These are phyloP conservation scores for Wickerhamiella sorbophila DNA, from an alignment of 805 yeast species.

Conservation along the genomic window DNA sequence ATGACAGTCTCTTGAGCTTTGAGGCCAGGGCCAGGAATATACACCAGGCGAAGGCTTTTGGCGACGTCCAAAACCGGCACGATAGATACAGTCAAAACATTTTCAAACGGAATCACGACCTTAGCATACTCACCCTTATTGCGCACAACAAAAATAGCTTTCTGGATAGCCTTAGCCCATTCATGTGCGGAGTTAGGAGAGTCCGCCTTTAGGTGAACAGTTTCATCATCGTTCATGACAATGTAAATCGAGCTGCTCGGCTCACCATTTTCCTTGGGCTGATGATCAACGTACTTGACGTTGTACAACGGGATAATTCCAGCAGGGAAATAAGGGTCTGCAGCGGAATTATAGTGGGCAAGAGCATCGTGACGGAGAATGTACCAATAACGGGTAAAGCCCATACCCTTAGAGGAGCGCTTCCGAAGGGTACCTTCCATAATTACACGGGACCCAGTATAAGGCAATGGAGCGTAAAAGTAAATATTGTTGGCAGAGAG, in stretches of 20 bases:
- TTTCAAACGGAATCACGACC: slow-evolving; percentile 59
- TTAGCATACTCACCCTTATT: slow-evolving; percentile 60
- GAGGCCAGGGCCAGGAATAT: not conserved
- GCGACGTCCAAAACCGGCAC: slow-evolving; percentile 42
- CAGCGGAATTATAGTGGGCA: slow-evolving; percentile 51
- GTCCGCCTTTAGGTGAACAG: slow-evolving; percentile 60
- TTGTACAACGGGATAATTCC: slow-evolving; percentile 57
- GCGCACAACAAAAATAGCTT: slow-evolving; percentile 59
- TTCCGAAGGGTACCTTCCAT: slow-evolving; percentile 39
- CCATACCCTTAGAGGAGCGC: slow-evolving; percentile 19
- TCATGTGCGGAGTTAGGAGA: slow-evolving; percentile 55
- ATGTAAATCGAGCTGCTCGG: slow-evolving; percentile 40
- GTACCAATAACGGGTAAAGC: slow-evolving; percentile 57
- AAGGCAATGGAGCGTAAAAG: slow-evolving; percentile 71
- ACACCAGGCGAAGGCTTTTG: slow-evolving; percentile 26
- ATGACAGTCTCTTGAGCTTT: not conserved
- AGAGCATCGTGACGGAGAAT: slow-evolving; percentile 55
- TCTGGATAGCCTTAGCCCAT: slow-evolving; percentile 66
- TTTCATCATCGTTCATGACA: slow-evolving; percentile 37
- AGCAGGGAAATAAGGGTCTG: slow-evolving; percentile 74
- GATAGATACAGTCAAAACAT: slow-evolving; percentile 47
- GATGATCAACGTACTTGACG: slow-evolving; percentile 46
- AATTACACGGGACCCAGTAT: slow-evolving; percentile 30
- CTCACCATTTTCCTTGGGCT: slow-evolving; percentile 21
- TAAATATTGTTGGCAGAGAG: slow-evolving; percentile 50